Base-by-base conservation (phyloP, 2,329 filamentous ascomycete species). In the Ilyonectria destructans region DNA sequence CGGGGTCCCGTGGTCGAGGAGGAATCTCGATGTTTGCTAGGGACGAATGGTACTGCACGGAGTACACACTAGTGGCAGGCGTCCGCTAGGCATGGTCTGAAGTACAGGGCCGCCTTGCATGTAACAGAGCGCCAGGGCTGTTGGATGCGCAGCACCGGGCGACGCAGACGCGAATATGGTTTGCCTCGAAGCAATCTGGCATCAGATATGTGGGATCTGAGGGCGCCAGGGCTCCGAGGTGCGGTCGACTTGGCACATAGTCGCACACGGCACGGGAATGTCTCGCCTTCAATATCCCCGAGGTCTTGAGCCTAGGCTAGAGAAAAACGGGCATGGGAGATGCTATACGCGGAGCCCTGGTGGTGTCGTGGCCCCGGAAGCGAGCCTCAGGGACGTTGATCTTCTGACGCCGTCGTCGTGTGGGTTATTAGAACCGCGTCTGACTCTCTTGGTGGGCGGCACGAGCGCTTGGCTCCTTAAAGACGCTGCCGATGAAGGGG, bases 11-110 rank as follows among this genome's bases (percentile, higher is more conserved):
- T 67, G 52, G 62, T 67, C 63, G 54, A 64, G 56, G 62, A 67
- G 70, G 68, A 69, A 77, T 79, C 74, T 78, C 71, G 70, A 77
- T 78, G 71, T 71, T 70, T 74, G 29, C 56, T 56, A 71, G 69
- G 62, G 65, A 74, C 51, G 58, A 70, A 66, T 45, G 63, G 49
- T 26, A 55, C 37, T 48, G 59, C 37, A 46, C 35, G 56, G 31
- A 66, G 63, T 46, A 19, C 37, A 9, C 31, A 48, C 55, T 58
- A 67, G 64, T 54, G 37, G 54, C 31, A 67, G 59, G 55, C 52
- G 59, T 37, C 55, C 43, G 56, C 60, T 29, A 62, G 46, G 31
- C 52, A 58, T 60, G 19, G 49, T 49, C 46, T 21, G 40, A 61
- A 45, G 40, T 43, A 40, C 54, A 57, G 40, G 37, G 43, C 67